Percentiles rank a stretch among this genome's conserved stretches.
Conservation (phyloP, 495 filamentous ascomycete species). For the Daldinia childiae region DNA sequence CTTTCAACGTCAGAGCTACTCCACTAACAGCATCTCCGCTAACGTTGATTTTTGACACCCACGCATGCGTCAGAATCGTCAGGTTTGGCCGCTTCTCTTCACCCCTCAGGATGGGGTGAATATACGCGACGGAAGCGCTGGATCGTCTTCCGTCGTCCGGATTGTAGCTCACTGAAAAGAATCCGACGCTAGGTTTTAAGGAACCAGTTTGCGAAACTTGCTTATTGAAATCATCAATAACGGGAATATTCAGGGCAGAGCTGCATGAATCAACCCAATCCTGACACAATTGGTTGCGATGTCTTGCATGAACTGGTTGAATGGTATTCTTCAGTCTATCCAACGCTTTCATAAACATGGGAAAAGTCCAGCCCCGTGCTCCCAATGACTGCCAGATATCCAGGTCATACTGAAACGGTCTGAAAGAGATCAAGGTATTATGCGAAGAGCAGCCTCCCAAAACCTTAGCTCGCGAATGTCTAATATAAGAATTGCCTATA, state of each 20-base stretch:
- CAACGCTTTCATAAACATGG: conserved; percentile 76
- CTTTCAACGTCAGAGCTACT: conserved; percentile 72
- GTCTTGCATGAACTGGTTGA: conserved; percentile 78
- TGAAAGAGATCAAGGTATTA: conserved; percentile 87
- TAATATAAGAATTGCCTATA: conserved; percentile 80
- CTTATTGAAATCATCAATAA: conserved; percentile 83
- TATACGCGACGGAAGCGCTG: conserved; percentile 85
- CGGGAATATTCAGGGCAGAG: conserved; percentile 74
- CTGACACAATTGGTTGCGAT: conserved; percentile 83
- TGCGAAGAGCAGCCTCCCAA: conserved; percentile 87
- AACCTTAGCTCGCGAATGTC: conserved; percentile 85
- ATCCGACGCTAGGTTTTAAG: conserved; percentile 77
- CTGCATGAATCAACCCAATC: conserved; percentile 84
- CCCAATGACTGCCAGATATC: conserved; percentile 73
- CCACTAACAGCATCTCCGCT: conserved; percentile 68
- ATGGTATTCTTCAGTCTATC: conserved; percentile 81
- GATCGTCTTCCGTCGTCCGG: conserved; percentile 80
- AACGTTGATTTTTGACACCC: conserved; percentile 80
- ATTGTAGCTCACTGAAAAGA: conserved; percentile 86
- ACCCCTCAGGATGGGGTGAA: conserved; percentile 82
- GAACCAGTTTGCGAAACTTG: conserved; percentile 74
- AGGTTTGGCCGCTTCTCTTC: conserved; percentile 80
- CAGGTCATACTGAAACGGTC: conserved; percentile 82
- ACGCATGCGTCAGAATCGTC: conserved; percentile 80
- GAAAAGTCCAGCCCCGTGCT: conserved; percentile 80